phyloP scores from a whole-genome alignment of 2,329 filamentous ascomycete species.

The Beauveria asiatica region DNA sequence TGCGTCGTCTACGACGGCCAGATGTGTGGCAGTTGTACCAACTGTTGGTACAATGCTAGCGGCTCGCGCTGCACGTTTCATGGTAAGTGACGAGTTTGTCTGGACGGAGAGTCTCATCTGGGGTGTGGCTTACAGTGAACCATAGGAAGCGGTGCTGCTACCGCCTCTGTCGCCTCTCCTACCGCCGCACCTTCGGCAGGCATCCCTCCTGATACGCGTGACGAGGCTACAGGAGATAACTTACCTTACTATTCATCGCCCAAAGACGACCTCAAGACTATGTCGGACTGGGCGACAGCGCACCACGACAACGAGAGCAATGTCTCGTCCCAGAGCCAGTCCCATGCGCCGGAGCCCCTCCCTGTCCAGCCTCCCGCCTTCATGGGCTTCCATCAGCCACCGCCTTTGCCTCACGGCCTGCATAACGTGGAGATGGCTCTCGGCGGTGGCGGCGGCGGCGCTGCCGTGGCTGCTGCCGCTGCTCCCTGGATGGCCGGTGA shows the following conservation, averaged over 20 bases:
- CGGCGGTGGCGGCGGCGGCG: constrained; percentile 12
- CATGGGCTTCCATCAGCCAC: constrained; percentile 14
- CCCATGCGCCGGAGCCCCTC: neutral
- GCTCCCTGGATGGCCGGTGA: constrained; percentile 26
- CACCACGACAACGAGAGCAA: neutral
- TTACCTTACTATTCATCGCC: neutral
- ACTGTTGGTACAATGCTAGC: constrained; percentile 57
- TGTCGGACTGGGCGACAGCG: neutral
- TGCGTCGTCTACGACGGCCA: constrained; percentile 53
- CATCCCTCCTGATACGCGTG: neutral
- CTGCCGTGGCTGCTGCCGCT: constrained; percentile 14
- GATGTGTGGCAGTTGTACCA: constrained; percentile 54
- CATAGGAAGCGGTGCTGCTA: neutral
- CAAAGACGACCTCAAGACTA: neutral
- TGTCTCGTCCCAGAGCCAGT: neutral
- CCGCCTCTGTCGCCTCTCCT: neutral
- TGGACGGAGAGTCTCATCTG: neutral
- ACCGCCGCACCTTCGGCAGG: neutral
- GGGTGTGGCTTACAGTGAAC: neutral
- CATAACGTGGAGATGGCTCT: neutral
- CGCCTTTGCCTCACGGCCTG: constrained; percentile 15
- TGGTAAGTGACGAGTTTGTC: constrained; percentile 27
- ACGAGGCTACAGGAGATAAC: neutral
- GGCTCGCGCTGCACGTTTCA: constrained; percentile 53
- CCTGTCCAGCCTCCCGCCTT: neutral